phyloP scores from a whole-genome alignment of 1,284 basidiomycete species.

The Leccinum griseonigrum region DNA sequence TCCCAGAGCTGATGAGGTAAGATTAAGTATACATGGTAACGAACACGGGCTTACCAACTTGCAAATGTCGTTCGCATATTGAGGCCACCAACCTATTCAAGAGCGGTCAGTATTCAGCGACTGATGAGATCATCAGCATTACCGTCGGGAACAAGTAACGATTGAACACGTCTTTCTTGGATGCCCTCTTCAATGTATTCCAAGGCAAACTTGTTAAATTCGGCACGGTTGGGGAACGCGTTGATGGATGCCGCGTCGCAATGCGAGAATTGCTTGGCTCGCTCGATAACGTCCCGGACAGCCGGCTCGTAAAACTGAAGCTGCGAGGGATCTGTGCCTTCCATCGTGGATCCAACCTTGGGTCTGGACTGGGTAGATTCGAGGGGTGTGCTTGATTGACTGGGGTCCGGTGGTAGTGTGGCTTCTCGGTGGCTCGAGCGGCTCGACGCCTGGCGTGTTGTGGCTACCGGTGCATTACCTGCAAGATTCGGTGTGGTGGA shows the following conservation, averaged over 20 bases:
- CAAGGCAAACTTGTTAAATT: neutral
- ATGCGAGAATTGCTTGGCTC: neutral
- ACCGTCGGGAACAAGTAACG: neutral
- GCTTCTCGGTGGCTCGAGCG: neutral
- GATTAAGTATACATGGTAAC: neutral
- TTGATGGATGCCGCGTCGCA: neutral
- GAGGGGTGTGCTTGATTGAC: neutral
- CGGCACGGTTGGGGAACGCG: neutral
- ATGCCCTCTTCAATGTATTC: neutral
- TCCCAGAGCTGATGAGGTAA: neutral
- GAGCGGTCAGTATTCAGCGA: too few relatives aligned
- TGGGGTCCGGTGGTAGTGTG: neutral
- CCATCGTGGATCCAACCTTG: neutral
- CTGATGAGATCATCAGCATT: neutral
- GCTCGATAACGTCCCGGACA: neutral
- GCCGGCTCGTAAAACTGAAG: neutral
- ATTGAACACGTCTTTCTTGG: neutral
- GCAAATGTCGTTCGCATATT: too few relatives aligned
- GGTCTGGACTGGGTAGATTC: neutral
- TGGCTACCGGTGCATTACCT: neutral
- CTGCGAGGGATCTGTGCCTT: neutral
- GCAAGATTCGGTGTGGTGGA: too few relatives aligned
- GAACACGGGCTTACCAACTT: neutral
- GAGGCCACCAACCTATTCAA: neutral
- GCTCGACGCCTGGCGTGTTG: neutral